Evolutionary conservation across 1,284 basidiomycete genomes (phyloP), one percentile per base, ranked within the genome.

Genomic region (Farysia itapuensis): DNA sequence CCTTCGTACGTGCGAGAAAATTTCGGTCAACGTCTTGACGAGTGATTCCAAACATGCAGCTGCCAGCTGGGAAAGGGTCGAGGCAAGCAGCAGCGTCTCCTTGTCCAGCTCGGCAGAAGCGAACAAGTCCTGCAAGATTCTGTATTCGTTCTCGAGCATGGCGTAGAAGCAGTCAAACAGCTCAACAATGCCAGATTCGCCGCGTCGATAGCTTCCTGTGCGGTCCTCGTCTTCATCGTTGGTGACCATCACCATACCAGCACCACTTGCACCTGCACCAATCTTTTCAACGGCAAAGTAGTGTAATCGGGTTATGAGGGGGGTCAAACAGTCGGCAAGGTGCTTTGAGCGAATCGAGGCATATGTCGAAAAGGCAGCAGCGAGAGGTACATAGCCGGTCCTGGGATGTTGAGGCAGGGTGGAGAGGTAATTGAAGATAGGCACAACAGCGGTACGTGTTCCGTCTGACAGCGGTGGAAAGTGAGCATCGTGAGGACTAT

Each of bases 131-230:
- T 60, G 36, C 15, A 66, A 26, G 30, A 69, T 54, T 9, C 50
- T 39, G 19, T 65, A 58, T 29, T 72, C 66, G 35, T 59, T 64
- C 20, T 74, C 63, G 1, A 71, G 46, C 51, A 72, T 63, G 20
- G 42, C 52, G 12, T 69, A 46, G 46, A 51, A 59, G 2, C 63
- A 65, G 13, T 52, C 43, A 32, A 74, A 44, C 34, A 66, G 60
- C 28, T 67, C 63, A 1, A 53, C 41, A 1, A 64, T 43, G 11
- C 66, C 48, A 32, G 66, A 39, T 30, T 61, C 39, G 26, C 57
- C 43, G 48, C 64, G 32, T 24, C 54, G 56, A 33, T 59, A 57
- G 26, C 22, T 33, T 12, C 47, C 45, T 13, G 39, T 41, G 35
- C 59, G 48, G 36, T 71, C 52, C 28, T 39, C 47, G 25, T 73